These are phyloP conservation scores for Emericellopsis terricola DNA, from an alignment of 495 filamentous ascomycete species.

Conservation along the genomic window DNA sequence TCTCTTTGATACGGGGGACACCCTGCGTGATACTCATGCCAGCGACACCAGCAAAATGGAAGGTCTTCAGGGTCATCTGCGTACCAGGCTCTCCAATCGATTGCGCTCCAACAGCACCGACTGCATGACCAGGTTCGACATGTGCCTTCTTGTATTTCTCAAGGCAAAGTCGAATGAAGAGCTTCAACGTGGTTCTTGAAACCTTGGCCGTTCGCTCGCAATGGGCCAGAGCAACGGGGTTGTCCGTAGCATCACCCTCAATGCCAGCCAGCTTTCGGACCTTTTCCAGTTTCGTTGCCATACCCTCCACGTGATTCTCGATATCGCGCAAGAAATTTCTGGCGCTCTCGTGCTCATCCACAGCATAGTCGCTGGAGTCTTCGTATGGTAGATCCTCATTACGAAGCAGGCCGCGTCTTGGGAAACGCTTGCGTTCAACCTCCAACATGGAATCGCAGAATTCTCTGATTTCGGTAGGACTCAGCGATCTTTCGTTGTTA, in stretches of 20 bases:
- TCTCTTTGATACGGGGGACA: constrained; percentile 99
- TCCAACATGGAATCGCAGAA: constrained; percentile 45
- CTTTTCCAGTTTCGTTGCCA: constrained; percentile 29
- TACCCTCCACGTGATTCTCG: constrained; percentile 40
- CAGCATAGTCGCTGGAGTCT: constrained; percentile 41
- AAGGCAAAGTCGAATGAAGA: constrained; percentile 70
- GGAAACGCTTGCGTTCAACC: constrained; percentile 43
- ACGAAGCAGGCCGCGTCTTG: constrained; percentile 33
- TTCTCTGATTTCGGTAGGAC: constrained; percentile 54
- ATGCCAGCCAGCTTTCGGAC: constrained; percentile 24
- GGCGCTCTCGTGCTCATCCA: constrained; percentile 75
- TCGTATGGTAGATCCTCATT: constrained; percentile 38
- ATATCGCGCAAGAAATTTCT: constrained; percentile 69
- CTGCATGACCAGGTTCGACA: constrained; percentile 86
- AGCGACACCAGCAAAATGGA: constrained; percentile 99
- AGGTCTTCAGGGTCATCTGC: constrained; percentile 98
- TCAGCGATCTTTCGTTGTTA: constrained; percentile 50
- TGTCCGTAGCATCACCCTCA: constrained; percentile 7
- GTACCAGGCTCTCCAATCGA: constrained; percentile 97
- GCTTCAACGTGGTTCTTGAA: constrained; percentile 47
- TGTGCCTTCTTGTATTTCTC: constrained; percentile 77
- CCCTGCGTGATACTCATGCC: constrained; percentile 98
- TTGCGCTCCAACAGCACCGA: constrained; percentile 94
- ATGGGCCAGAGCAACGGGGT: constrained; percentile 6
- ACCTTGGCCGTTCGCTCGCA: constrained; percentile 66